These are phyloP conservation scores for Ormosia emarginata DNA, from an alignment of 306 rosid species.

Conservation along the genomic window DNA sequence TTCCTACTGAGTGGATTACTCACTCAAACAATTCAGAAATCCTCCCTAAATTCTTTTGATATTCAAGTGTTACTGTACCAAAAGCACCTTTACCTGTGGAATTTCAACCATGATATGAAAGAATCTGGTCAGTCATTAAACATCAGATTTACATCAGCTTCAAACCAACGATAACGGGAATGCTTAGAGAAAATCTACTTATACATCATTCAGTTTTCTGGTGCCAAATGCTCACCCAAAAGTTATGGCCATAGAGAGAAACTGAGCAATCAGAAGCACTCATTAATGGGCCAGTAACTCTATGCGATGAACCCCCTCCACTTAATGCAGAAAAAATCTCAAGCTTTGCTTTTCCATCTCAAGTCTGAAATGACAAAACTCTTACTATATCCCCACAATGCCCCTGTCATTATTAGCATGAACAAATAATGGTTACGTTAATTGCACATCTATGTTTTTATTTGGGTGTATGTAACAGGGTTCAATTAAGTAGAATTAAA, in stretches of 20 bases:
- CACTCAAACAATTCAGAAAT: no score
- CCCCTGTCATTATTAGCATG: not conserved
- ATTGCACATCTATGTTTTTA: no score
- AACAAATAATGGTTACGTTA: not conserved
- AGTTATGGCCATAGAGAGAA: not conserved
- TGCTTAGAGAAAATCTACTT: not conserved
- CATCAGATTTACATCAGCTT: not conserved
- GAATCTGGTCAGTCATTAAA: not conserved
- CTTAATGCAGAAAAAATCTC: not conserved
- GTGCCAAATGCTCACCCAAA: not conserved
- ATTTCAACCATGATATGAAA: not conserved
- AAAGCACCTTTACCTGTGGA: not conserved
- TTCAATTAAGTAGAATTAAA: no score
- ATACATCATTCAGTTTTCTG: not conserved
- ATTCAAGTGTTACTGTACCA: not conserved
- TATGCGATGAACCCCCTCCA: not conserved
- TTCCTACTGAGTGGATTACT: no score
- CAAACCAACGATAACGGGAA: not conserved
- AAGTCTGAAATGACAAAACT: not conserved
- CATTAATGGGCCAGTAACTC: not conserved
- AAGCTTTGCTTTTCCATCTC: not conserved
- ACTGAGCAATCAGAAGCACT: not conserved
- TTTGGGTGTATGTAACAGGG: no score
- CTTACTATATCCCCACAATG: not conserved
- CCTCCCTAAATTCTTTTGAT: no score